Evolutionary conservation across 495 filamentous ascomycete genomes (phyloP).

Genomic region (Sphaerosporella brunnea): DNA sequence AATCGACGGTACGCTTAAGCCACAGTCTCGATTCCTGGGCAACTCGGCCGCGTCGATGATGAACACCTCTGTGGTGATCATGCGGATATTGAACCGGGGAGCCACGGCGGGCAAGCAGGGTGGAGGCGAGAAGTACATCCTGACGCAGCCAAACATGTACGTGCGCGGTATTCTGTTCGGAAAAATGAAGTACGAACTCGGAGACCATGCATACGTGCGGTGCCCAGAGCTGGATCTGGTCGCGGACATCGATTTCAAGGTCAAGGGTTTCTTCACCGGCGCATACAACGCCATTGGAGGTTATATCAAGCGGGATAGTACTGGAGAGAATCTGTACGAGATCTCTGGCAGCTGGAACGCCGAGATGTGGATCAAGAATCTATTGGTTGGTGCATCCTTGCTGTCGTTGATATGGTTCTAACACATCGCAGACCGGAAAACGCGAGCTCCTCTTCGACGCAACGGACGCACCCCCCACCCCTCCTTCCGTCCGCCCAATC

Average conservation of each 20-base stretch:
- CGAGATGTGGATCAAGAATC: slow-evolving; percentile 77
- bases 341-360: slow-evolving; percentile 84
- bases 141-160: slow-evolving; percentile 99
- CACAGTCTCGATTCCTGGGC: slow-evolving; percentile 87
- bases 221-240: slow-evolving; percentile 72
- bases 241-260: slow-evolving; percentile 97
- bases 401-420: too few species aligned
- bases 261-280: slow-evolving; percentile 91
- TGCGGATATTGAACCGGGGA: slow-evolving; percentile 59
- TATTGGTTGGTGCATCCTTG: slow-evolving; percentile 46
- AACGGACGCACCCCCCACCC: slow-evolving; percentile 50
- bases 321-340: slow-evolving; percentile 71
- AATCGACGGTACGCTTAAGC: slow-evolving; percentile 90
- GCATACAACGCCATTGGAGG: slow-evolving; percentile 94
- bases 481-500: slow-evolving; percentile 56
- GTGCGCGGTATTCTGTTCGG: slow-evolving; percentile 92
- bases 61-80: slow-evolving; percentile 72
- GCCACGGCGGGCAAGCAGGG: slow-evolving; percentile 31
- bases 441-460: slow-evolving; percentile 85
- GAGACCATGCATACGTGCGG: slow-evolving; percentile 85
- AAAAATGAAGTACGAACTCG: slow-evolving; percentile 99
- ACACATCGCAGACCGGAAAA: slow-evolving; percentile 49
- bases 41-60: slow-evolving; percentile 97
- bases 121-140: slow-evolving; percentile 69
- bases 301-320: slow-evolving; percentile 74